Evolutionary conservation across 169 alveolate genomes (phyloP), one percentile per base, ranked within the genome.

Genomic region (Theileria parva): DNA sequence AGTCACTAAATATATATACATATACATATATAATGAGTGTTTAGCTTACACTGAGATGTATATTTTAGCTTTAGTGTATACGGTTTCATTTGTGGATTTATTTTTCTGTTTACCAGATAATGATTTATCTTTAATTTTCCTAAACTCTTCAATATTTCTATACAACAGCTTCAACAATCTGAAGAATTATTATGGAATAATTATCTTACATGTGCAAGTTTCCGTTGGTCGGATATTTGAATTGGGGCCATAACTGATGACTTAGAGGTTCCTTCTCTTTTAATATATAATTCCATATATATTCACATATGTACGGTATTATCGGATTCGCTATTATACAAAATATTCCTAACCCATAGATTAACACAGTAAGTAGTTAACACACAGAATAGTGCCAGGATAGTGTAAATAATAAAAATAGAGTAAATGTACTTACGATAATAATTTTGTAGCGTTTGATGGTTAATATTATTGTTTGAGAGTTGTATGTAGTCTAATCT

Each of bases 281-380:
- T 59, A 95, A 88, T 30, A 95, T 81, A 69, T 75, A 72, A 11
- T 93, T 79, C 98, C 98, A 95, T 30, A 95, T 91, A 74, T 95
- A 93, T 77, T 95, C 98, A 70, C 96, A 92, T 32, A 93, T 93
- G 80, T 95, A 98, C 17, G 98, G 98, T 2, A 95, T 91, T 25
- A 95, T 91, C 28, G 98, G 98, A 17, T 91, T 67, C 25, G 96
- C 90, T 6, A 93, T 91, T 1, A 86, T 61, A 66, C 94, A 86
- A 44, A 92, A 95, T 4, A 93, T 86, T 83, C 95, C 97, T 71
- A 86, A 32, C 7, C 27, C 3, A 64, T 19, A 65, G 12, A 23
- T 21, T n/a, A n/a, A n/a, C n/a, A n/a, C n/a, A n/a, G n/a, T n/a
- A n/a, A n/a, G n/a, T n/a, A n/a, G n/a, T n/a, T n/a, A n/a, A n/a